Percentiles rank a stretch among this genome's conserved stretches.
Conservation (phyloP, 768 basidiomycete genomes). For the Kwoniella shandongensis region DNA sequence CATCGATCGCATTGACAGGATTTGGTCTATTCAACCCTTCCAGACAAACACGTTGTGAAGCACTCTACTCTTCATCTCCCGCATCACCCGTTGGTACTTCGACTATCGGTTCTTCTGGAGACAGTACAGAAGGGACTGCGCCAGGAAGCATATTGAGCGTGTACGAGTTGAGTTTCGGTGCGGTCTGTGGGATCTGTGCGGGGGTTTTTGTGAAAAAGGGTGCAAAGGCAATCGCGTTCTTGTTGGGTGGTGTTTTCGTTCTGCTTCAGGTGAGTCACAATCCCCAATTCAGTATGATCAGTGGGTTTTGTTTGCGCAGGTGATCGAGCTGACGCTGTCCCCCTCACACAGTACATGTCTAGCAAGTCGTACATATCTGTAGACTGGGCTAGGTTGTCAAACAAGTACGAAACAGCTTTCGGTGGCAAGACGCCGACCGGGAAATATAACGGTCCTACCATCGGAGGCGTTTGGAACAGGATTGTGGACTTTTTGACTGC, state of each 20-base stretch:
- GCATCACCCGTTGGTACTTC: not conserved
- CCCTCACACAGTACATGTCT: slow-evolving; percentile 66
- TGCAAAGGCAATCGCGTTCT: slow-evolving; percentile 75
- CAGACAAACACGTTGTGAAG: slow-evolving; percentile 17
- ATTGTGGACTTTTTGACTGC: slow-evolving; percentile 75
- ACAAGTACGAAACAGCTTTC: slow-evolving; percentile 71
- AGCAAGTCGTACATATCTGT: slow-evolving; percentile 71
- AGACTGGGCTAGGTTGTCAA: slow-evolving; percentile 70
- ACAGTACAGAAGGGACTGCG: slow-evolving; percentile 12
- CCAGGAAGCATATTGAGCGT: slow-evolving; percentile 68
- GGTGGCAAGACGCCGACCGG: slow-evolving; percentile 63
- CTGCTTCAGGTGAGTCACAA: slow-evolving; percentile 71
- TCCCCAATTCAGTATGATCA: no score
- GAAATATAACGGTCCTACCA: slow-evolving; percentile 62
- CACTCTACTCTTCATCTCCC: not conserved
- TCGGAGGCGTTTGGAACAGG: slow-evolving; percentile 64
- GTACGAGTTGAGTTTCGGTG: slow-evolving; percentile 84
- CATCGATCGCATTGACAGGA: slow-evolving; percentile 12
- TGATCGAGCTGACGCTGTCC: not conserved
- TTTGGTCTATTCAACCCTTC: slow-evolving; percentile 3
- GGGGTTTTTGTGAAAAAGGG: slow-evolving; percentile 96
- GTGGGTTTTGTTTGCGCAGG: slow-evolving; percentile 1
- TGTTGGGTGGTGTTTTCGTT: slow-evolving; percentile 87
- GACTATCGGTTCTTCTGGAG: not conserved
- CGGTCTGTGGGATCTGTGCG: slow-evolving; percentile 80